These are phyloP conservation scores for Leptographium galeiforme DNA, from an alignment of 2,329 filamentous ascomycete species.

Conservation along the genomic window DNA sequence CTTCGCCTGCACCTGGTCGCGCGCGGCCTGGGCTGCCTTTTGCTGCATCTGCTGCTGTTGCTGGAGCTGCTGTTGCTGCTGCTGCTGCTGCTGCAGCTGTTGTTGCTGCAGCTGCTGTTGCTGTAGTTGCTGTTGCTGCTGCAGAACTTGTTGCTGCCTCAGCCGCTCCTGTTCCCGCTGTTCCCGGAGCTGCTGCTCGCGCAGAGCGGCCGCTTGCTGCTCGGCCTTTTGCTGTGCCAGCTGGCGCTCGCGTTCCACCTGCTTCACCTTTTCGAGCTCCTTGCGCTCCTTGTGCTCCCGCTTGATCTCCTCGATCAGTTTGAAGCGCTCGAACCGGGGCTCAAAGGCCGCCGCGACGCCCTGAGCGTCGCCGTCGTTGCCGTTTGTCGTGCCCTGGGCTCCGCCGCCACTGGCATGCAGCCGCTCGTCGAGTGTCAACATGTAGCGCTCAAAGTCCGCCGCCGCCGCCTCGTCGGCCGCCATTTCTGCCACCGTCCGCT, in stretches of 20 bases:
- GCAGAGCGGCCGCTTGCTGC: constrained; percentile 16
- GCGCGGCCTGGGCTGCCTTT: constrained; percentile 20
- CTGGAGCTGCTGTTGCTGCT: not conserved
- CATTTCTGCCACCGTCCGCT: constrained; percentile 88
- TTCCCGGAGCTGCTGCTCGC: constrained; percentile 13
- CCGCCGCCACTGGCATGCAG: constrained; percentile 47
- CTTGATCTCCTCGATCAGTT: constrained; percentile 77
- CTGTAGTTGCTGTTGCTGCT: constrained; percentile 9
- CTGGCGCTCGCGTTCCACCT: constrained; percentile 44
- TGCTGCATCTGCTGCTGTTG: constrained; percentile 15
- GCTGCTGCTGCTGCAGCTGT: constrained; percentile 23
- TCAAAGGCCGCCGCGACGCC: constrained; percentile 64
- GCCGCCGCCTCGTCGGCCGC: constrained; percentile 88
- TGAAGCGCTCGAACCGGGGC: constrained; percentile 80
- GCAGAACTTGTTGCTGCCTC: constrained; percentile 1
- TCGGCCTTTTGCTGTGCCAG: constrained; percentile 35
- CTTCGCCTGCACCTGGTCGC: constrained; percentile 26
- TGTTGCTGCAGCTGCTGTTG: constrained; percentile 11
- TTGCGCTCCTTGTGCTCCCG: constrained; percentile 63
- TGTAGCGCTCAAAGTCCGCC: constrained; percentile 78
- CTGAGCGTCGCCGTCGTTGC: constrained; percentile 60
- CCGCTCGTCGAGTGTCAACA: constrained; percentile 84
- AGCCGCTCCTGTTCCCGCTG: constrained; percentile 8
- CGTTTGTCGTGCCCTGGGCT: constrained; percentile 42
- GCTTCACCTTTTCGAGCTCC: constrained; percentile 60